Conservation (phyloP, 257 asterid genomes). For the Solanum clarkiae region DNA sequence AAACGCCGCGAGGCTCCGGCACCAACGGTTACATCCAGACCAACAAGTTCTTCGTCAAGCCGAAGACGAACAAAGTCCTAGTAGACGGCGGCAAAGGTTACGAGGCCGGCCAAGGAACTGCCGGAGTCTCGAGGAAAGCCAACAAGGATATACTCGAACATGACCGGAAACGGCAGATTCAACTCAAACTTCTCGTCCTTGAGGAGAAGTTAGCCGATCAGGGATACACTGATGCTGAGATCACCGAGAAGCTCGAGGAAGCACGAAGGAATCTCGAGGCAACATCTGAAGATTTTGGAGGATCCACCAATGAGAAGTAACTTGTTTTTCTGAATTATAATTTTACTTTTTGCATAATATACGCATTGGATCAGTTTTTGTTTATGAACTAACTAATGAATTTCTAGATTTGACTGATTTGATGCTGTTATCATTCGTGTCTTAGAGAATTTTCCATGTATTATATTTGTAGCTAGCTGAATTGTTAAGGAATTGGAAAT, state of each 20-base stretch:
- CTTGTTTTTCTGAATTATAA: neutral
- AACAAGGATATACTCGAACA: slow-evolving; percentile 78
- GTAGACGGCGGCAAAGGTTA: slow-evolving; percentile 50
- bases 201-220: slow-evolving; percentile 69
- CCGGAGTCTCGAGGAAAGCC: slow-evolving; percentile 45
- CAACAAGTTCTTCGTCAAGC: slow-evolving; percentile 39
- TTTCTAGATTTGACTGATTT: neutral
- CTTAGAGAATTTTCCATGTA: neutral
- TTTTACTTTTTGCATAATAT: neutral
- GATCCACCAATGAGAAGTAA: neutral
- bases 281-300: slow-evolving; percentile 44
- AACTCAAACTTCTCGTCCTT: slow-evolving; percentile 63
- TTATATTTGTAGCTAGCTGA: neutral
- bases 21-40: slow-evolving; percentile 81
- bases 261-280: slow-evolving; percentile 50
- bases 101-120: slow-evolving; percentile 57
- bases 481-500: neutral
- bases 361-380: neutral
- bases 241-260: slow-evolving; percentile 57
- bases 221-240: slow-evolving; percentile 65
- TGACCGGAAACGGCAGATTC: slow-evolving; percentile 86
- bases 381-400: neutral
- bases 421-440: neutral
- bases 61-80: slow-evolving; percentile 55
- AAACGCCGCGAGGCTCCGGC: slow-evolving; percentile 79